phyloP scores from a whole-genome alignment of 768 basidiomycete genomes.

The Boletales sp. region DNA sequence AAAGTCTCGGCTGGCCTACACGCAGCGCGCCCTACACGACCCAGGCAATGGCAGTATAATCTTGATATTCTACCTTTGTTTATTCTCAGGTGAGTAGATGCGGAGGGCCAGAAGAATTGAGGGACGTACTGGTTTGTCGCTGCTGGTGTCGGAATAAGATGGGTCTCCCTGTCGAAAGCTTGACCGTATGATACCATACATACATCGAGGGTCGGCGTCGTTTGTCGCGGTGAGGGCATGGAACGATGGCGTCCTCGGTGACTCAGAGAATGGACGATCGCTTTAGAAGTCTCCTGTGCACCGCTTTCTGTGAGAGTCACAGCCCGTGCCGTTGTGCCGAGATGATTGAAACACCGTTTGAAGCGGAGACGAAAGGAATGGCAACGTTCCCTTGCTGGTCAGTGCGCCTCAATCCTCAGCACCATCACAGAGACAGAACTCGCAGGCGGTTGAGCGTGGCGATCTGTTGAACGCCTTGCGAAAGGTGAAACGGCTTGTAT shows the following conservation, averaged over 20 bases:
- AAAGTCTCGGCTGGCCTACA: slow-evolving; percentile 7
- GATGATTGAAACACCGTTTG: slow-evolving; percentile 18
- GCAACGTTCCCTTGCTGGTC: slow-evolving; percentile 26
- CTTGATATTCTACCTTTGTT: slow-evolving; percentile 7
- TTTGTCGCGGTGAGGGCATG: not conserved
- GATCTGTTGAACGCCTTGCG: slow-evolving; percentile 33
- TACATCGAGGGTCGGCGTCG: not conserved
- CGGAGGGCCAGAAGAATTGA: not conserved
- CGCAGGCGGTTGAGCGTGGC: slow-evolving; percentile 36
- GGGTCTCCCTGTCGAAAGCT: not conserved
- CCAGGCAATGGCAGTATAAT: not conserved
- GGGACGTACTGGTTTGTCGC: slow-evolving; percentile 1
- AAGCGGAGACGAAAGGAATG: slow-evolving; percentile 26
- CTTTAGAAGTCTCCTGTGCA: slow-evolving; percentile 20
- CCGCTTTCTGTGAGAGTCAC: slow-evolving; percentile 14
- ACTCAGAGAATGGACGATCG: slow-evolving; percentile 19
- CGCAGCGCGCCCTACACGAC: slow-evolving; percentile 9
- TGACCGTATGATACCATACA: not conserved
- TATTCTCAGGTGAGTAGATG: not conserved
- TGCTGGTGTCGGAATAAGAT: not conserved
- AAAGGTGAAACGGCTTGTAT: slow-evolving; percentile 40
- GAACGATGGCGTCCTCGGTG: not conserved
- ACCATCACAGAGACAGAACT: slow-evolving; percentile 39
- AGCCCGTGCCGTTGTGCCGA: slow-evolving; percentile 26
- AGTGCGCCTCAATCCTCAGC: slow-evolving; percentile 35